Conservation (phyloP, 2,329 filamentous ascomycete genomes). For the Scytalidium lignicola region DNA sequence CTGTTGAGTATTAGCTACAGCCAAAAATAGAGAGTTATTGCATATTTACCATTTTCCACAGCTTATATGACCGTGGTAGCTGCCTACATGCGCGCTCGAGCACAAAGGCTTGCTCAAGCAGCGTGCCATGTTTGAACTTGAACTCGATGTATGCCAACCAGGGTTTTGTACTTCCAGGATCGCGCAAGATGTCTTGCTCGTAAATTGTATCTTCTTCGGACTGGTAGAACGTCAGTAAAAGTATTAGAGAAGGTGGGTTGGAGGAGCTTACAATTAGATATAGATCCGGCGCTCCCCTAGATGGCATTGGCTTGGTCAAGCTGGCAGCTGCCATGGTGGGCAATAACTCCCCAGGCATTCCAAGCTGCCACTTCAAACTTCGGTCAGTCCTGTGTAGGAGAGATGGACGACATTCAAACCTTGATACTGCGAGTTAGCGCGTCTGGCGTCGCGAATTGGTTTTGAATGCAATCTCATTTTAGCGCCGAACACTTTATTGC, state of each 20-base stretch:
- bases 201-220: slow-evolving; percentile 88
- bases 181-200: slow-evolving; percentile 90
- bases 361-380: background rate
- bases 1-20: slow-evolving; percentile 34
- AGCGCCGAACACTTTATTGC: background rate
- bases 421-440: background rate
- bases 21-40: background rate
- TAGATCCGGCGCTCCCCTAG: slow-evolving; percentile 26
- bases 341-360: slow-evolving; percentile 31
- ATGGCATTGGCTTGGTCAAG: slow-evolving; percentile 24
- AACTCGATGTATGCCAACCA: slow-evolving; percentile 93
- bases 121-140: slow-evolving; percentile 79
- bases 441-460: slow-evolving; percentile 5
- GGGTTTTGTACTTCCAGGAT: slow-evolving; percentile 79
- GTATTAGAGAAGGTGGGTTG: background rate
- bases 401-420: background rate
- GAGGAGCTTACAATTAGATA: slow-evolving; percentile 29
- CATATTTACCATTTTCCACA: slow-evolving; percentile 81
- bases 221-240: slow-evolving; percentile 37
- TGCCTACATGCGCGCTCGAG: slow-evolving; percentile 89
- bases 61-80: slow-evolving; percentile 90
- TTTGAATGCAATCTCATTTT: background rate
- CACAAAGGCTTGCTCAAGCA: slow-evolving; percentile 78
- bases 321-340: slow-evolving; percentile 28
- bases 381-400: background rate